Conservation (phyloP, 139 green algal genomes). For the Zygnema circumcarinatum region DNA sequence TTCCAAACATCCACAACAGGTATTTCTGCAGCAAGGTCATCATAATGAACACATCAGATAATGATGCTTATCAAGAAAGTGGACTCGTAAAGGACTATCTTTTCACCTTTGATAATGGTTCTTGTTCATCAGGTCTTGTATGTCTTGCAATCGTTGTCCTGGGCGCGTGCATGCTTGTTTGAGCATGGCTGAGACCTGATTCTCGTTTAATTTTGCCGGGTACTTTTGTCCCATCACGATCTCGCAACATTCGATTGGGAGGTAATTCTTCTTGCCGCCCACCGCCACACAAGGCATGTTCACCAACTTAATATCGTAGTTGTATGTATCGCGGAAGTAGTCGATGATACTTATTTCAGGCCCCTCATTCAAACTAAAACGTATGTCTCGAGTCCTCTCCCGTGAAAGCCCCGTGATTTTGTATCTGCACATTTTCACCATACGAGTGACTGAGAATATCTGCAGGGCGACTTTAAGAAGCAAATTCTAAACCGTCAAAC, state of each 20-base stretch:
- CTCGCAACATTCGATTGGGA: slow-evolving; percentile 34
- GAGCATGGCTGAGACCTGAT: slow-evolving; percentile 27
- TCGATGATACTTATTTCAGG: slow-evolving; percentile 18
- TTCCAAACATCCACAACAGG: too few relatives aligned
- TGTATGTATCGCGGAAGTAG: slow-evolving; percentile 45
- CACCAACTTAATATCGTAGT: slow-evolving; percentile 27
- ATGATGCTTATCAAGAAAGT: too few relatives aligned
- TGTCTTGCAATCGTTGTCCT: neutral
- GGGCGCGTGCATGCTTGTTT: slow-evolving; percentile 6
- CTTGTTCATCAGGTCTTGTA: neutral
- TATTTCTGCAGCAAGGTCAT: too few relatives aligned
- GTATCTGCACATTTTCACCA: too few relatives aligned
- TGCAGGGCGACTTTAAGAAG: too few relatives aligned
- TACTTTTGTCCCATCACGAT: slow-evolving; percentile 41
- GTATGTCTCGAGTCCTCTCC: neutral
- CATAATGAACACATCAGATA: too few relatives aligned
- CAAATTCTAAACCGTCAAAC: too few relatives aligned
- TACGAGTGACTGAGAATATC: too few relatives aligned
- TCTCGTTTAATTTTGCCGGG: slow-evolving; percentile 26
- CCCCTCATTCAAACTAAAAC: slow-evolving; percentile 16
- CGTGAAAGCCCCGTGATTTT: slow-evolving; percentile 1
- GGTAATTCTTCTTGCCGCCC: slow-evolving; percentile 21
- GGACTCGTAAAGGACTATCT: too few relatives aligned
- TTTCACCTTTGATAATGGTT: slow-evolving; percentile 30
- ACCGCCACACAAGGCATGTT: slow-evolving; percentile 24